These are phyloP conservation scores for Microcyclospora pomicola DNA, from an alignment of 2,329 filamentous ascomycete species.

Conservation along the genomic window DNA sequence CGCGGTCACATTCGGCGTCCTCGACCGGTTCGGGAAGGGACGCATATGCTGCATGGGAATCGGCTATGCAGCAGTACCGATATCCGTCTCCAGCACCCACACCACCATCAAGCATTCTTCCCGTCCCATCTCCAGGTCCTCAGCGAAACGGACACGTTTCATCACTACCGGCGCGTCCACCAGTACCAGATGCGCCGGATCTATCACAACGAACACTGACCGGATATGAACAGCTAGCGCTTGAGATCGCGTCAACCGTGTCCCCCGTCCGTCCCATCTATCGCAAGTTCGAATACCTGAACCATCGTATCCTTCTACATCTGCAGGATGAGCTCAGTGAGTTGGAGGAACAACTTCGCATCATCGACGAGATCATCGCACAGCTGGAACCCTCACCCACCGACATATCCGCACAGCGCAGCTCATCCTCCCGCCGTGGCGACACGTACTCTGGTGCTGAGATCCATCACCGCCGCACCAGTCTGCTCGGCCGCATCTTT, in stretches of 20 bases:
- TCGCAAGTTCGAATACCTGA: constrained; percentile 66
- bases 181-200: constrained; percentile 19
- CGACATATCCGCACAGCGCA: constrained; percentile 6
- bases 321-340: constrained; percentile 75
- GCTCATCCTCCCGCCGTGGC: constrained; percentile 42
- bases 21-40: constrained; percentile 10
- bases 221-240: constrained; percentile 51
- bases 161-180: constrained; percentile 8
- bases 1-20: constrained; percentile 14
- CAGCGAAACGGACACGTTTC: constrained; percentile 6
- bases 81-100: constrained; percentile 6
- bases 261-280: constrained; percentile 48
- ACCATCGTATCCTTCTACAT: constrained; percentile 68
- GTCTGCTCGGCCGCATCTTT: constrained; percentile 48
- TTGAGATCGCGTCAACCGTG: constrained; percentile 31
- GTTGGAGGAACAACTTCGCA: constrained; percentile 62
- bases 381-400: constrained; percentile 18
- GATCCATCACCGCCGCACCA: constrained; percentile 45
- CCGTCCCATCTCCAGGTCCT: constrained; percentile 5
- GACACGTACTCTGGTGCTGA: constrained; percentile 43
- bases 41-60: constrained; percentile 13
- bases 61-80: constrained; percentile 17
- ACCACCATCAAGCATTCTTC: constrained; percentile 1
- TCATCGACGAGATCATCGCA: constrained; percentile 49
- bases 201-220: constrained; percentile 20